Conservation (phyloP, 2,329 filamentous ascomycete genomes). For the Aspergillus floridensis region DNA sequence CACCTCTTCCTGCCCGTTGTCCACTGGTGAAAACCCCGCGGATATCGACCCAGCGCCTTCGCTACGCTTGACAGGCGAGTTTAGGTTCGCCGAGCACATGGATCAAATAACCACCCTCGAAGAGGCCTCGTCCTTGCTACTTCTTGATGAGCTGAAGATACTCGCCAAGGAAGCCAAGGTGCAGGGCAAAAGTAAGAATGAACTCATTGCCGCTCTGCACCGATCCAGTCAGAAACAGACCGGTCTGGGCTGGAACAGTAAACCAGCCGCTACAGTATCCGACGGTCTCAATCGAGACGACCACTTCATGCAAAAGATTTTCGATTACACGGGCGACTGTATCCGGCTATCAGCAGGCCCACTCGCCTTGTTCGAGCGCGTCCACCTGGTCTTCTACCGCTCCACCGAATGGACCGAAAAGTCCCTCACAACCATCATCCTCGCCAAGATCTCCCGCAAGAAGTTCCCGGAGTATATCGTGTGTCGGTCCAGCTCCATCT, state of each 20-base stretch:
- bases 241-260: constrained; percentile 65
- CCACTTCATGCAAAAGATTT: constrained; percentile 74
- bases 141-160: constrained; percentile 81
- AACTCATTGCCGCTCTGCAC: constrained; percentile 72
- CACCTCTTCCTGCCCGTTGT: constrained; percentile 25
- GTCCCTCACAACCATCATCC: constrained; percentile 88
- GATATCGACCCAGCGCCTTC: constrained; percentile 42
- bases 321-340: constrained; percentile 75
- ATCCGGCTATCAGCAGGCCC: constrained; percentile 72
- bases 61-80: constrained; percentile 51
- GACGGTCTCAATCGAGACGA: constrained; percentile 62
- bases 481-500: constrained; percentile 85
- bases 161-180: constrained; percentile 85
- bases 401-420: constrained; percentile 98
- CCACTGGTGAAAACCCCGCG: constrained; percentile 40
- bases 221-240: constrained; percentile 70
- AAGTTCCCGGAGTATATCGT: constrained; percentile 92
- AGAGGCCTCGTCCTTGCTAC: constrained; percentile 76
- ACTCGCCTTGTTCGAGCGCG: constrained; percentile 83
- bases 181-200: constrained; percentile 82
- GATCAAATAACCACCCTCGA: constrained; percentile 74
- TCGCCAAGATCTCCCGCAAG: constrained; percentile 81
- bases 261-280: background rate
- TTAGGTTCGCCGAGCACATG: constrained; percentile 78
- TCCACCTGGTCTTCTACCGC: constrained; percentile 93